Conservation (phyloP, 2,329 filamentous ascomycete species). For the Trichoderma lentiforme region DNA sequence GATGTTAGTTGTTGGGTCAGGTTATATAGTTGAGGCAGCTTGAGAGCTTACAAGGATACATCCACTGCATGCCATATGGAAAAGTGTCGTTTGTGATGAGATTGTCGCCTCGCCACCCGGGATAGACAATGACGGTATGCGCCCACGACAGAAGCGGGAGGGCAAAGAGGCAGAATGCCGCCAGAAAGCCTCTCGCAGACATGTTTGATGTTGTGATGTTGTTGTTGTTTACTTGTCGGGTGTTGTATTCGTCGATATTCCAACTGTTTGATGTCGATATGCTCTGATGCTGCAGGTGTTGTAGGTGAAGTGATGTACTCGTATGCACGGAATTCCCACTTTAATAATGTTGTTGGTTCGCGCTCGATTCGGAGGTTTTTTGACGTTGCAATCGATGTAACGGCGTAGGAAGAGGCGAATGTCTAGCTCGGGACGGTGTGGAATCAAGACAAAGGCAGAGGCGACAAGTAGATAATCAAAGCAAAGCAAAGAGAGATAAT, state of each 20-base stretch:
- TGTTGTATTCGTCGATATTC: neutral
- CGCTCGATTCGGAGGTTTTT: neutral
- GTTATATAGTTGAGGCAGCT: conserved; percentile 34
- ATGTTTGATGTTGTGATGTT: neutral
- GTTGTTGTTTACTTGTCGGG: neutral
- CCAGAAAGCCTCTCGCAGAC: neutral
- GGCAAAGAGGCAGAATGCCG: conserved; percentile 1
- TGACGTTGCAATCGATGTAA: neutral
- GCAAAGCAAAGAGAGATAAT: neutral
- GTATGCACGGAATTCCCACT: neutral
- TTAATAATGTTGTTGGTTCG: neutral
- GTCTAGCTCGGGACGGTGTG: neutral
- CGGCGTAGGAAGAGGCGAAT: neutral
- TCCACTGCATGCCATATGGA: conserved; percentile 92
- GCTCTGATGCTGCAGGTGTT: neutral
- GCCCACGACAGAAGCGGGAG: conserved; percentile 28
- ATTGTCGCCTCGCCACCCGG: conserved; percentile 84
- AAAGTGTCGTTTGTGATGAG: conserved; percentile 73
- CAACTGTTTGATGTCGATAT: neutral
- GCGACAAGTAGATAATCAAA: neutral
- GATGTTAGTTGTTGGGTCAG: neutral
- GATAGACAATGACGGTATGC: conserved; percentile 84
- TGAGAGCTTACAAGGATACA: conserved; percentile 77
- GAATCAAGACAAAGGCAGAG: neutral
- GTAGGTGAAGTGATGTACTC: neutral